These are phyloP conservation scores for Metschnikowia hibisci DNA, from an alignment of 805 yeast species.

Conservation along the genomic window DNA sequence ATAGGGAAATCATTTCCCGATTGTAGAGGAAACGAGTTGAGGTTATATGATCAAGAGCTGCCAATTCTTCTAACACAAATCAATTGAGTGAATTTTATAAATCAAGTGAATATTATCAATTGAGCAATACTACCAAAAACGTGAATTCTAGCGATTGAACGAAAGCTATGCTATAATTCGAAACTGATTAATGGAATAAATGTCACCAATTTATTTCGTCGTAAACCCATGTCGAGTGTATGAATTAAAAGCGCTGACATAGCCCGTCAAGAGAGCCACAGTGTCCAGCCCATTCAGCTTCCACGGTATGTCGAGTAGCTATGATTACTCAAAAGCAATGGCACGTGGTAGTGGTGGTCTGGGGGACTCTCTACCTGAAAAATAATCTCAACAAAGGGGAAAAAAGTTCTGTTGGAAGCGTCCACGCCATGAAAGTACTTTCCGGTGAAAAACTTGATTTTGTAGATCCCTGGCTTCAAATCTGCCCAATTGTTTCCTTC, in stretches of 20 bases:
- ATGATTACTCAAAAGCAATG: slow-evolving; percentile 76
- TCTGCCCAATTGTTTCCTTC: slow-evolving; percentile 38
- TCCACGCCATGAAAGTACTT: slow-evolving; percentile 48
- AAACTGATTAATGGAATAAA: background rate
- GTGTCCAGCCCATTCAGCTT: slow-evolving; percentile 32
- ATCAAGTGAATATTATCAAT: no score
- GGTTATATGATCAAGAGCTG: background rate
- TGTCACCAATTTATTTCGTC: background rate
- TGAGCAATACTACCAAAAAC: no score
- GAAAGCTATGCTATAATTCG: no score
- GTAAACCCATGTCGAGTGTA: background rate
- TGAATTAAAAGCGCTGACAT: background rate
- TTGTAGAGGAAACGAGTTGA: no score
- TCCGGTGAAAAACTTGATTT: slow-evolving; percentile 72
- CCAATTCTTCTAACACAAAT: no score
- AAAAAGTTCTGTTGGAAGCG: slow-evolving; percentile 51
- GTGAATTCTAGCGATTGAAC: no score
- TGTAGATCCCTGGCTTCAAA: slow-evolving; percentile 62
- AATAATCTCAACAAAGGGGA: slow-evolving; percentile 81
- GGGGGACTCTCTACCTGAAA: slow-evolving; percentile 67
- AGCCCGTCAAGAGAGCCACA: no score
- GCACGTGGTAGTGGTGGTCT: slow-evolving; percentile 84
- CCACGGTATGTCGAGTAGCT: slow-evolving; percentile 93
- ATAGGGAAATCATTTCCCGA: no score
- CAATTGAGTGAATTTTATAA: no score